Conservation (phyloP, 495 filamentous ascomycete species). For the Aspergillus coremiiformis region DNA sequence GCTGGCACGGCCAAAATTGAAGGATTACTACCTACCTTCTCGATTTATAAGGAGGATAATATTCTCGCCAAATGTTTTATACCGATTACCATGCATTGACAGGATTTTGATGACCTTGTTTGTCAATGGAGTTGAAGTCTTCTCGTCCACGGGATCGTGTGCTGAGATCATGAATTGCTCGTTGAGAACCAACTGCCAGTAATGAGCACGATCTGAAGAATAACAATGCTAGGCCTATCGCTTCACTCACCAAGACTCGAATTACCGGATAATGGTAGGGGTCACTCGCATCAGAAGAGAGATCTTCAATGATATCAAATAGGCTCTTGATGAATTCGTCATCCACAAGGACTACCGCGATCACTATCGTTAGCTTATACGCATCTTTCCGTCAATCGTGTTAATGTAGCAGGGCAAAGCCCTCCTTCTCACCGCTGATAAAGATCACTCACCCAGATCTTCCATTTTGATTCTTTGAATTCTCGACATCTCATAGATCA, state of each 20-base stretch:
- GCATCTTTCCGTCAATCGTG: neutral
- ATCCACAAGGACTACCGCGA: constrained; percentile 53
- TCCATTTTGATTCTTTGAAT: constrained; percentile 74
- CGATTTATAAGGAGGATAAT: constrained; percentile 94
- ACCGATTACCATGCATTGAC: constrained; percentile 66
- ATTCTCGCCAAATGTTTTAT: constrained; percentile 95
- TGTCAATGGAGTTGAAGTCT: constrained; percentile 51
- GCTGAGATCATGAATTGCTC: constrained; percentile 92
- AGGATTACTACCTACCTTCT: constrained; percentile 51
- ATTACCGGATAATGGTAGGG: constrained; percentile 97
- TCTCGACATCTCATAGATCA: constrained; percentile 95
- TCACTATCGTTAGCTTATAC: neutral
- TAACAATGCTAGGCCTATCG: neutral
- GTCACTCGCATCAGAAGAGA: constrained; percentile 84
- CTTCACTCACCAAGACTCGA: constrained; percentile 68
- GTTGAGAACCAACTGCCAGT: constrained; percentile 77
- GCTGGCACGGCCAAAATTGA: neutral
- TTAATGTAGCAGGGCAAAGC: neutral
- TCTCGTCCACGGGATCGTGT: constrained; percentile 42
- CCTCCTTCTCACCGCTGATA: neutral
- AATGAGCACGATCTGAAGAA: constrained; percentile 8
- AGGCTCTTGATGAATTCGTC: constrained; percentile 79
- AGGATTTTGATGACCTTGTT: constrained; percentile 91
- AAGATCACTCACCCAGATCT: constrained; percentile 56
- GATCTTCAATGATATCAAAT: constrained; percentile 79